These are phyloP conservation scores for Ampelomyces quisqualis DNA, from an alignment of 2,329 filamentous ascomycete species.

Conservation along the genomic window DNA sequence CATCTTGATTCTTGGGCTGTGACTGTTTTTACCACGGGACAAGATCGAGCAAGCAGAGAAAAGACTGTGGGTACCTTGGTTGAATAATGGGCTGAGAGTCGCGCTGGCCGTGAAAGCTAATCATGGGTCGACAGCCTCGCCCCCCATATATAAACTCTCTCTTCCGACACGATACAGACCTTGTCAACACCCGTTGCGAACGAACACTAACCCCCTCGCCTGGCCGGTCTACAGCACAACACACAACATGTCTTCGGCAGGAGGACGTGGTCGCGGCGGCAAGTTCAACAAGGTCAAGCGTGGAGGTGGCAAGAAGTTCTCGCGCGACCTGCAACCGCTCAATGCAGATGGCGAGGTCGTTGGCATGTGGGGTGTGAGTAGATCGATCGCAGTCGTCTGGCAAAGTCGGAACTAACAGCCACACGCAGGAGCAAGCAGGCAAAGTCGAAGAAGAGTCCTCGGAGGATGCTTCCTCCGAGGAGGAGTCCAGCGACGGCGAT, in stretches of 20 bases:
- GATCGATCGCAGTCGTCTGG: neutral
- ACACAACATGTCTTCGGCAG: conserved; percentile 54
- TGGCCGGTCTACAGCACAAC: conserved; percentile 9
- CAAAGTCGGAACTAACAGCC: conserved; percentile 18
- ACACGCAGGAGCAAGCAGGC: conserved; percentile 42
- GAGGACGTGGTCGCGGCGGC: conserved; percentile 73
- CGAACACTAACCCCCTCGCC: conserved; percentile 1
- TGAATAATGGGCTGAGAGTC: neutral
- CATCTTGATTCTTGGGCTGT: conserved; percentile 16
- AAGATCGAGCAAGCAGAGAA: neutral
- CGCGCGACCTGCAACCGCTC: conserved; percentile 81
- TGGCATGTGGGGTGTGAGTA: conserved; percentile 77
- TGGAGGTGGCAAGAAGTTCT: conserved; percentile 95
- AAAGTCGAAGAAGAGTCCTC: conserved; percentile 54
- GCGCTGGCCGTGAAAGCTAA: conserved; percentile 8
- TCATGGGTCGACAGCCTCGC: conserved; percentile 10
- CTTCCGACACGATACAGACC: too few relatives aligned
- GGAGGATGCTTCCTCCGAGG: conserved; percentile 48
- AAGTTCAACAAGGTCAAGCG: conserved; percentile 93
- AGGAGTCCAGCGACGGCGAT: conserved; percentile 47
- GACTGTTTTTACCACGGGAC: conserved; percentile 3
- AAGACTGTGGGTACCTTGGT: conserved; percentile 5
- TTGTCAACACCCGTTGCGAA: too few relatives aligned
- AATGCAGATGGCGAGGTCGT: conserved; percentile 87
- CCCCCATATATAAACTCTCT: conserved; percentile 7